Percentiles rank a stretch among this genome's conserved stretches.
Evolutionary conservation across 805 yeast genomes (phyloP).

Genomic region (Zygoascus ofunaensis): DNA sequence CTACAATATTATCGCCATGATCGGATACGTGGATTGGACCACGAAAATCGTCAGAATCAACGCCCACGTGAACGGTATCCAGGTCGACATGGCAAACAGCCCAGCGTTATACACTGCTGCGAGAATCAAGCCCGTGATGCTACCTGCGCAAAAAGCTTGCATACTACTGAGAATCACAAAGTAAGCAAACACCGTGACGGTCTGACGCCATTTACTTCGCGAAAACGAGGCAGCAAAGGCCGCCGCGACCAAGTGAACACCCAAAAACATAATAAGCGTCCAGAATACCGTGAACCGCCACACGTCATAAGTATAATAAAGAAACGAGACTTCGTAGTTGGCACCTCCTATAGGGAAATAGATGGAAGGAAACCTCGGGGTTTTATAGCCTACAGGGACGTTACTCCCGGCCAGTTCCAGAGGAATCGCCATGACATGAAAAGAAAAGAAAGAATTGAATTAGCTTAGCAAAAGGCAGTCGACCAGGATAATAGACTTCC

Average conservation of each 20-base stretch:
- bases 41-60: slow-evolving; percentile 58
- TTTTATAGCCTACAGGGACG: slow-evolving; percentile 71
- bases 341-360: slow-evolving; percentile 51
- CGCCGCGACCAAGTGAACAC: slow-evolving; percentile 33
- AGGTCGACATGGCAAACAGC: slow-evolving; percentile 78
- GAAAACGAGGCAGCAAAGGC: slow-evolving; percentile 57
- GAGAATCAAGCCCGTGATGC: slow-evolving; percentile 64
- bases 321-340: slow-evolving; percentile 40
- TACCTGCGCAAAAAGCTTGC: slow-evolving; percentile 65
- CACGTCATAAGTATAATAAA: slow-evolving; percentile 63
- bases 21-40: slow-evolving; percentile 56
- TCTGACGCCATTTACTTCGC: slow-evolving; percentile 35
- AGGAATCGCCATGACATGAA: slow-evolving; percentile 14
- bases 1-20: slow-evolving; percentile 38
- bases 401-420: slow-evolving; percentile 18
- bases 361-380: slow-evolving; percentile 76
- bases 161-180: slow-evolving; percentile 49
- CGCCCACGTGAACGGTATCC: slow-evolving; percentile 88
- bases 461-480: background rate
- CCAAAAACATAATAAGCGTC: slow-evolving; percentile 49
- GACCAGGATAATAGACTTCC: background rate
- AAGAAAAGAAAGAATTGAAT: background rate
- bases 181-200: slow-evolving; percentile 34
- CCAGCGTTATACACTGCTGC: slow-evolving; percentile 75
- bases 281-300: slow-evolving; percentile 80